Percentiles rank a stretch among this genome's conserved stretches.
Evolutionary conservation across 495 filamentous ascomycete species (phyloP).

Genomic region (Rusavskia elegans): DNA sequence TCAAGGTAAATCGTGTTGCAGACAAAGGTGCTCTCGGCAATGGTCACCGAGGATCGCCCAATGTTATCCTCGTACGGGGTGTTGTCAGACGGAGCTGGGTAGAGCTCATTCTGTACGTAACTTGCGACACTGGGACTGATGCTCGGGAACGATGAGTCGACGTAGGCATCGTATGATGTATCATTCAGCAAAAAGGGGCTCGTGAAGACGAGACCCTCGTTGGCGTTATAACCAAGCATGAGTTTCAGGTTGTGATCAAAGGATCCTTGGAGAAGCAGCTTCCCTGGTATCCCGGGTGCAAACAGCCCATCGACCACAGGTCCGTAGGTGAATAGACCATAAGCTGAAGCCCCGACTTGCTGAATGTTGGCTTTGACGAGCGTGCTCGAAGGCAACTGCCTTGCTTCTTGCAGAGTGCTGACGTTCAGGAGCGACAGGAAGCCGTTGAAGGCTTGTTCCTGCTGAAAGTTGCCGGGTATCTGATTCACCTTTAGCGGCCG

Average conservation of each 20-base stretch:
- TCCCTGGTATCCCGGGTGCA: conserved; percentile 36
- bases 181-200: conserved; percentile 20
- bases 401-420: conserved; percentile 31
- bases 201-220: conserved; percentile 38
- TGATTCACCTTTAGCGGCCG: conserved; percentile 1
- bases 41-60: conserved; percentile 18
- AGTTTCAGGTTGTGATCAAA: conserved; percentile 38
- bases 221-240: conserved; percentile 38
- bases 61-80: conserved; percentile 27
- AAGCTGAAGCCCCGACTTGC: conserved; percentile 26
- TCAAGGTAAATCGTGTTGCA: conserved; percentile 11
- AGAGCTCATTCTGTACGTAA: conserved; percentile 24
- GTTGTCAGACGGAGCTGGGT: conserved; percentile 21
- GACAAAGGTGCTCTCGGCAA: conserved; percentile 27
- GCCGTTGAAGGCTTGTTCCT: conserved; percentile 25
- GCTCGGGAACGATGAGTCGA: conserved; percentile 15
- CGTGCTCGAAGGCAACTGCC: conserved; percentile 26
- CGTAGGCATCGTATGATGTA: conserved; percentile 14
- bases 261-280: conserved; percentile 37
- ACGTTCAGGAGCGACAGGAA: conserved; percentile 34
- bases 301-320: conserved; percentile 44
- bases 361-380: conserved; percentile 35
- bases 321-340: conserved; percentile 37
- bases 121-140: conserved; percentile 13
- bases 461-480: conserved; percentile 18